These are phyloP conservation scores for Vitellaria paradoxa DNA, from an alignment of 179 eudicot species.

Conservation along the genomic window DNA sequence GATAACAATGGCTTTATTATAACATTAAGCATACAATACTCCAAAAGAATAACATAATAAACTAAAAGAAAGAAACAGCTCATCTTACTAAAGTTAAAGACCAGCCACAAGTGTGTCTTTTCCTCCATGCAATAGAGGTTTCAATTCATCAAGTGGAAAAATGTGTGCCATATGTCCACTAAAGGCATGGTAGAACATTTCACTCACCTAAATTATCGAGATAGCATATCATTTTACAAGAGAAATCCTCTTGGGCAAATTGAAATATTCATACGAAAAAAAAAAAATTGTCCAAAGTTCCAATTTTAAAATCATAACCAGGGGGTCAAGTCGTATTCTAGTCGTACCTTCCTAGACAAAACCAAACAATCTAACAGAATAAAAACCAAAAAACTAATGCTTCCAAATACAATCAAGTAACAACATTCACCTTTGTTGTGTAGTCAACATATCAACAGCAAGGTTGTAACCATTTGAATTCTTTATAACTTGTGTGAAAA, in stretches of 20 bases:
- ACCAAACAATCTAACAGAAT: no score
- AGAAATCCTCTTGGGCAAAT: background rate
- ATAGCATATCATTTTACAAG: background rate
- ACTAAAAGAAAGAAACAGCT: background rate
- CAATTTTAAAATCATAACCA: no score
- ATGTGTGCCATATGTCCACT: constrained; percentile 93
- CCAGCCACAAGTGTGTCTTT: constrained; percentile 97
- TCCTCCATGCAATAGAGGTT: constrained; percentile 82
- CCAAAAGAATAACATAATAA: background rate
- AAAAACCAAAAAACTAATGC: no score
- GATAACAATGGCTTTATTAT: constrained; percentile 7
- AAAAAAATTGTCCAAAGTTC: no score
- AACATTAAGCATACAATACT: background rate
- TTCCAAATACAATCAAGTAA: no score
- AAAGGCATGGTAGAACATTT: constrained; percentile 97
- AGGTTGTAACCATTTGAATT: constrained; percentile 73
- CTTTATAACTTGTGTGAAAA: constrained; percentile 60
- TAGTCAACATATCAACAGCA: constrained; percentile 60
- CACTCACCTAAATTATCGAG: constrained; percentile 55
- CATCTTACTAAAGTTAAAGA: constrained; percentile 81
- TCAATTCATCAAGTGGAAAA: constrained; percentile 91
- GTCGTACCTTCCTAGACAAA: no score
- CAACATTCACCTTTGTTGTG: no score
- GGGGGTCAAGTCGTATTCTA: no score
- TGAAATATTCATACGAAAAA: no score